A percentile compares a stretch with the other conserved stretches of the same genome.
phyloP scores from a whole-genome alignment of 768 basidiomycete species.

The Hypholoma fasciculare region DNA sequence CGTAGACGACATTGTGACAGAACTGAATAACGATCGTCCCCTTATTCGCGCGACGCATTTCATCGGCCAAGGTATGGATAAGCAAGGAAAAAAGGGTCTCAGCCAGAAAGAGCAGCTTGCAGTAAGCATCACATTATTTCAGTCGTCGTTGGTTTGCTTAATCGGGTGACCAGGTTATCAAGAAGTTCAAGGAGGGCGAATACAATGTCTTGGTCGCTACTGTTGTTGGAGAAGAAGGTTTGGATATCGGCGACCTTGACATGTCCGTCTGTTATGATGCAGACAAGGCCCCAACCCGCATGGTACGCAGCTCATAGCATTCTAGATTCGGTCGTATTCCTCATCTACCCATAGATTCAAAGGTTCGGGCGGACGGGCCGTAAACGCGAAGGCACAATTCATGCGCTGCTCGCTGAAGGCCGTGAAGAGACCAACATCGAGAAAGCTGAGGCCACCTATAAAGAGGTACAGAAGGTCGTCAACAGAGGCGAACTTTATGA shows the following conservation, averaged over 20 bases:
- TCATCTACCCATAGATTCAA: slow-evolving; percentile 66
- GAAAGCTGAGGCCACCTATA: slow-evolving; percentile 82
- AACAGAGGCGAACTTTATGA: slow-evolving; percentile 84
- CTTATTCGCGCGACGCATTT: slow-evolving; percentile 83
- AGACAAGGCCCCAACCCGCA: slow-evolving; percentile 93
- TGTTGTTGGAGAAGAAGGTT: slow-evolving; percentile 95
- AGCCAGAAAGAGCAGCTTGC: slow-evolving; percentile 90
- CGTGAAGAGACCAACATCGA: slow-evolving; percentile 92
- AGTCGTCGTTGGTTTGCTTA: slow-evolving; percentile 9
- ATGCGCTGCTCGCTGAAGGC: slow-evolving; percentile 86
- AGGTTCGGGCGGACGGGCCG: slow-evolving; percentile 94
- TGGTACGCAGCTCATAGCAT: slow-evolving; percentile 53
- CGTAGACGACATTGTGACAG: slow-evolving; percentile 87
- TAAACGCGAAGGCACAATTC: slow-evolving; percentile 86
- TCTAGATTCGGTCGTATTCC: slow-evolving; percentile 2
- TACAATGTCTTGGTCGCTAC: slow-evolving; percentile 95
- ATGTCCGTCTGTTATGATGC: slow-evolving; percentile 96
- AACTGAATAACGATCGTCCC: slow-evolving; percentile 73
- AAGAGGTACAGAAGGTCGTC: slow-evolving; percentile 87
- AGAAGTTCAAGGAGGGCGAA: slow-evolving; percentile 82
- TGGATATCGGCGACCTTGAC: slow-evolving; percentile 98
- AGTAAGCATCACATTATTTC: slow-evolving; percentile 40
- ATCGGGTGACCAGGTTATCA: slow-evolving; percentile 61
- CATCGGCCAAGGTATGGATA: slow-evolving; percentile 88
- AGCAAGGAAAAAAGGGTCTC: slow-evolving; percentile 83